Evolutionary conservation across 2,329 filamentous ascomycete species (phyloP), one percentile per base, ranked within the genome.

Genomic region (Penicillium olsonii): DNA sequence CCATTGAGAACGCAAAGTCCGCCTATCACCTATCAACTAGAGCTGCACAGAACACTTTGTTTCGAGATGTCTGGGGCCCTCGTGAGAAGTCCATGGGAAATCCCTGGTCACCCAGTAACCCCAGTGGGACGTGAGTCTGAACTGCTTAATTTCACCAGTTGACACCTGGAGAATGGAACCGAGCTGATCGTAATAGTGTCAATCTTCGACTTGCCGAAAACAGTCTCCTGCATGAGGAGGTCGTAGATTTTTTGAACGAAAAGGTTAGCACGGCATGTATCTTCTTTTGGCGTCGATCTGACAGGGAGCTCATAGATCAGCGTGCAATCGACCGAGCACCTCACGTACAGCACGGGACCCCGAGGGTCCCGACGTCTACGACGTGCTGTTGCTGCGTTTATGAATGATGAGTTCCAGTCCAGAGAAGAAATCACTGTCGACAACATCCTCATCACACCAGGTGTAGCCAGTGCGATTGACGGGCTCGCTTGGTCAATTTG

Each of bases 311-410:
- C 15, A 31, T 12, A 52, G 49, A 44, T 37, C 22, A 41, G 24
- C n/a, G 33, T 46, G 14, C 35, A 19, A 5, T 42, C 50, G 10
- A n/a, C 43, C 15, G 17, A 52, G 8, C 51, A 56, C 26, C 57
- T 69, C 8, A 65, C 62, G 3, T 68, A 67, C 42, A 60, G 63
- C 34, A 59, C 48, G 2, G 64, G 65, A 1, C 62, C 66, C 2
- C 56, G 56, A 5, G 65, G 65, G 8, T 66, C 61, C 1, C 45
- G 52, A 2, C 63, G 64, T 42, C 57, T 68, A 6, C 54, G 56
- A 22, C 40, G 41, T 8, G 57, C 59, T 4, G 51, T 59, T n/a
- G 62, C 60, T 2, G 10, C 39, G 9, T 62, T 64, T 17, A 45
- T 65, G n/a, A 64, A 56, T 14, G 40, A 42, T 8, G 42, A 59